Base-by-base conservation (phyloP, 352 stramenopile species). In the Thalassiosira hispida region DNA sequence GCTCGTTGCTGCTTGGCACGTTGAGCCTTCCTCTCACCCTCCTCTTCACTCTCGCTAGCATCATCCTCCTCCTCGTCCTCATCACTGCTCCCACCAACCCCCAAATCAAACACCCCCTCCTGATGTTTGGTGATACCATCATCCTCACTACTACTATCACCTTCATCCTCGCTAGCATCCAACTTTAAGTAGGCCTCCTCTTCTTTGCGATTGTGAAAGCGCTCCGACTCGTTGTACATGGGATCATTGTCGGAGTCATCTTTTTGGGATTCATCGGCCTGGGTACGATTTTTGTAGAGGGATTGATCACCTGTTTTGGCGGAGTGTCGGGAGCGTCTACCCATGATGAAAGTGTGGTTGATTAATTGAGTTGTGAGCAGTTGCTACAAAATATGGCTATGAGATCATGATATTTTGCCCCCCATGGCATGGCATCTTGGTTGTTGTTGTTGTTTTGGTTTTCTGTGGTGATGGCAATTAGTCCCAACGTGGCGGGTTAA, bases 221-320 rank as follows among this genome's bases (percentile, higher is more conserved):
- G 81, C 63, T 91, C 81, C 11, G 89, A 71, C 49, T 88, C 77
- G 63, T 84, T 75, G 67, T 91, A 86, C 75, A 91, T 87, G 20
- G 23, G 53, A 73, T 90, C 84, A 66, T 88, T 67, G 52, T 89
- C 81, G 46, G 55, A 63, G 55, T 85, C 74, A 56, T 60, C 14
- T 18, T 18, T 44, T 12, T 9, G 16, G 9, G 27, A n/a, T 42
- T 56, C 29, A 44, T 61, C 2, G 12, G n/a, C 22, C 51, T 47
- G 31, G 40, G 49, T 25, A 5, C 83, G 69, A 29, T 44, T 65
- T 46, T 79, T 77, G 61, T 89, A 88, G 11, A 90, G 27, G 11
- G 66, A 69, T 62, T 83, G 77, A 74, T 89, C 83, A 25, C 87
- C 87, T 18, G 83, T 91, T 60, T 91, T 93, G 73, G 85, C 87